These are phyloP conservation scores for Capsella rubella DNA, from an alignment of 441 rosid species.

Conservation along the genomic window DNA sequence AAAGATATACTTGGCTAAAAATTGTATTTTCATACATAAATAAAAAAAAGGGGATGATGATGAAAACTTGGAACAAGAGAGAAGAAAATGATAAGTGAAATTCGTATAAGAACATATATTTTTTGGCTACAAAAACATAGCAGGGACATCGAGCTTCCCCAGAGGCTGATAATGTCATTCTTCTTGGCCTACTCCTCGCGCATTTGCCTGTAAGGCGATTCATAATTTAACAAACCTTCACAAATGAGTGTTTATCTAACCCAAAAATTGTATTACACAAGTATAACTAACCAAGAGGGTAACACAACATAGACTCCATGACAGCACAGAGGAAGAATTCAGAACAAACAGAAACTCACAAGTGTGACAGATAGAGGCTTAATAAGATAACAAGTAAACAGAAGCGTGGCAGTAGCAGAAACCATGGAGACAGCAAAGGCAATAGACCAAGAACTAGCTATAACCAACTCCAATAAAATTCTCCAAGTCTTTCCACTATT, in stretches of 20 bases:
- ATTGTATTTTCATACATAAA: background rate
- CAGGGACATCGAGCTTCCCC: background rate
- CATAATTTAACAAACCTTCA: slow-evolving; percentile 6
- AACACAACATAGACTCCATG: background rate
- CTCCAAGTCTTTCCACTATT: background rate
- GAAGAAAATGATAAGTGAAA: background rate
- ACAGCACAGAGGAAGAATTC: background rate
- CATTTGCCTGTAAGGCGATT: background rate
- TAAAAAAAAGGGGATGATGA: background rate
- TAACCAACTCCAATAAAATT: background rate
- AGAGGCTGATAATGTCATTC: background rate
- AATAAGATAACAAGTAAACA: background rate
- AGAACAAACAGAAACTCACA: slow-evolving; percentile 21
- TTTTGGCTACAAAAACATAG: background rate
- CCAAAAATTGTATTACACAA: background rate
- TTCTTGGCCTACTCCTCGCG: slow-evolving; percentile 16
- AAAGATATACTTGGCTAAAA: background rate
- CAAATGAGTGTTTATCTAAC: background rate
- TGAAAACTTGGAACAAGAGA: background rate
- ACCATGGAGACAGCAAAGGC: background rate
- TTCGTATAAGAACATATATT: background rate
- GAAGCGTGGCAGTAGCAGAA: background rate
- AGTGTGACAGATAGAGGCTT: slow-evolving; percentile 1
- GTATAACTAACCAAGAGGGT: background rate
- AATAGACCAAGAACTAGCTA: slow-evolving; percentile 3